Evolutionary conservation across 495 filamentous ascomycete genomes (phyloP).

Genomic region (Tuber melanosporum): DNA sequence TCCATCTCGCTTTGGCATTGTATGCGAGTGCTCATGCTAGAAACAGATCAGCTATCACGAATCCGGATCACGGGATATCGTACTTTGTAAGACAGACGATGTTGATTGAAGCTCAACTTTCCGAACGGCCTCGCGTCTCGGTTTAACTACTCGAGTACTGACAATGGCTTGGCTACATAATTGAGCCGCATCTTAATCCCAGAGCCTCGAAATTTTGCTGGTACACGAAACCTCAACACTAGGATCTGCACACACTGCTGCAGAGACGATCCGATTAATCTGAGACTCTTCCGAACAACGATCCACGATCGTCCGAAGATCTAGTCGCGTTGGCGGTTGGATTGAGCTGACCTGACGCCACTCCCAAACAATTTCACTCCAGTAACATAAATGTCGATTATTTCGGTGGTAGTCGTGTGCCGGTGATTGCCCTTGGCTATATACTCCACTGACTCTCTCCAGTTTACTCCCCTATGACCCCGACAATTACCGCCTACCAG

Average conservation of each 20-base stretch:
- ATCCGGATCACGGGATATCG: background rate
- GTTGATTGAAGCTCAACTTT: background rate
- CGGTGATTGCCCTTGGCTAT: background rate
- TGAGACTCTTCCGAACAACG: conserved; percentile 1
- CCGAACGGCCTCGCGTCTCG: background rate
- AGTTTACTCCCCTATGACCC: background rate
- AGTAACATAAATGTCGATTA: background rate
- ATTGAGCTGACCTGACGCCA: background rate
- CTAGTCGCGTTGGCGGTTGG: background rate
- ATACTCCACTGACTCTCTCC: background rate
- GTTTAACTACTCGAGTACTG: background rate
- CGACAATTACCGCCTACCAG: background rate
- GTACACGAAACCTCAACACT: background rate
- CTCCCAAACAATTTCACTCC: background rate
- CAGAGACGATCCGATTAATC: background rate
- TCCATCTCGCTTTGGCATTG: background rate
- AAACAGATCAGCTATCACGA: background rate
- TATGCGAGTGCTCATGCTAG: background rate
- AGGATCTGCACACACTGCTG: background rate
- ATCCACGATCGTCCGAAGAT: background rate
- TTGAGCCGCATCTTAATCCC: background rate
- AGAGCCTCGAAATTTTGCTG: background rate
- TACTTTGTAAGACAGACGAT: background rate
- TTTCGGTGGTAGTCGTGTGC: background rate
- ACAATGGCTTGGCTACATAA: background rate